A percentile compares a stretch with the other conserved stretches of the same genome.
phyloP scores from a whole-genome alignment of 2,329 filamentous ascomycete species.

The Zymoseptoria passerinii region DNA sequence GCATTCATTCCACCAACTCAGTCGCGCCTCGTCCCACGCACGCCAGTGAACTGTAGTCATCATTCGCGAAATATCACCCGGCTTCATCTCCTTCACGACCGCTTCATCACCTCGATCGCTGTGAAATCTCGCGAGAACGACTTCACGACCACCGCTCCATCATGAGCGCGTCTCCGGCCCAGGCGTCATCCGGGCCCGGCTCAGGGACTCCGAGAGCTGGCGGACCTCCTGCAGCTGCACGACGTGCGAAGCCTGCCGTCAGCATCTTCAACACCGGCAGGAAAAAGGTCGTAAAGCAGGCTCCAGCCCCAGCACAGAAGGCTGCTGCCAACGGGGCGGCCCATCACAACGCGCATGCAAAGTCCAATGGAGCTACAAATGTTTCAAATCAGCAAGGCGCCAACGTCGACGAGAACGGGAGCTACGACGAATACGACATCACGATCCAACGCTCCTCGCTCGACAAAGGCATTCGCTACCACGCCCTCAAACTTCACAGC shows the following conservation, averaged over 20 bases:
- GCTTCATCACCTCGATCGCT: neutral
- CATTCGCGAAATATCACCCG: no score
- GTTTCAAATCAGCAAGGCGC: conserved; percentile 14
- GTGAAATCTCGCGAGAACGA: neutral
- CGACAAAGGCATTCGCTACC: conserved; percentile 71
- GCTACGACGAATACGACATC: conserved; percentile 54
- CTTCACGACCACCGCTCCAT: conserved; percentile 1
- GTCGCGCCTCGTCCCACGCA: neutral
- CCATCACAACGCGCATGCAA: neutral
- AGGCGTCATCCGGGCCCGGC: conserved; percentile 24
- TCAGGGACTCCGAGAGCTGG: conserved; percentile 33
- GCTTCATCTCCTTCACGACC: neutral
- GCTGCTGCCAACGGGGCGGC: conserved; percentile 3
- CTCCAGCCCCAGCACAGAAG: conserved; percentile 5
- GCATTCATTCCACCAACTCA: neutral
- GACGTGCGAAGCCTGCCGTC: conserved; percentile 29
- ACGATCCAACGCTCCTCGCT: conserved; percentile 75
- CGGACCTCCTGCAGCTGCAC: conserved; percentile 24
- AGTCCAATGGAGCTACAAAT: neutral
- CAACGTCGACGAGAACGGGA: conserved; percentile 8
- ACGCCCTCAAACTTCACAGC: conserved; percentile 73
- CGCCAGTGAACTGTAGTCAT: no score
- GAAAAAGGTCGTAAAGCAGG: conserved; percentile 29
- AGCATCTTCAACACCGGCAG: conserved; percentile 28
- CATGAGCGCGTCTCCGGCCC: conserved; percentile 31